Percentiles rank a stretch among this genome's conserved stretches.
phyloP scores from a whole-genome alignment of 2,329 filamentous ascomycete genomes.

The Monilinia polystroma region DNA sequence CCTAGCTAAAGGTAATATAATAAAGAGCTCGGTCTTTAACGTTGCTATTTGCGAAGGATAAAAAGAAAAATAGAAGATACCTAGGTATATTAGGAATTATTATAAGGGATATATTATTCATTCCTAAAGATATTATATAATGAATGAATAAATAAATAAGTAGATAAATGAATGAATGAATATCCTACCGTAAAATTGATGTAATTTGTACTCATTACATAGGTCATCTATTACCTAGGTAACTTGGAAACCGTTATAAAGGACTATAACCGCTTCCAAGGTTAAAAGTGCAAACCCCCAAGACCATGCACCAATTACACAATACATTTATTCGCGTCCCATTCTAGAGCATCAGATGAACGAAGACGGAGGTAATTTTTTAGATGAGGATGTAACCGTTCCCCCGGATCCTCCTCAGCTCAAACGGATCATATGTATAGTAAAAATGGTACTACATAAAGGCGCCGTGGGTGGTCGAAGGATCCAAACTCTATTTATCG shows the following conservation, averaged over 20 bases:
- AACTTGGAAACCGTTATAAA: neutral
- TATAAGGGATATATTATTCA: no score
- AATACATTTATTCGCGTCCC: neutral
- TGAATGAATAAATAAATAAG: no score
- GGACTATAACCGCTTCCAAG: slow-evolving; percentile 4
- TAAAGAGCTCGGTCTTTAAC: no score
- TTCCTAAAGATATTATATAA: no score
- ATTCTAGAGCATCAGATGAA: slow-evolving; percentile 4
- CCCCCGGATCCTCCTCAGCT: slow-evolving; percentile 17
- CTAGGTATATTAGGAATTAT: no score
- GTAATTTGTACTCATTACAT: neutral
- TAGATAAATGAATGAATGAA: no score
- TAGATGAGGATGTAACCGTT: slow-evolving; percentile 3
- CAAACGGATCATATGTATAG: neutral
- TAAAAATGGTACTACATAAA: neutral
- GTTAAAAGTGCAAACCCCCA: neutral
- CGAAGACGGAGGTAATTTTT: neutral
- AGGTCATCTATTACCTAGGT: neutral
- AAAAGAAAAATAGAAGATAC: no score
- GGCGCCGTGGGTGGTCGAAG: no score
- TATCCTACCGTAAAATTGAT: neutral
- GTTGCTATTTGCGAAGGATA: no score
- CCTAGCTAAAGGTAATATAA: no score
- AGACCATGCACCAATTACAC: slow-evolving; percentile 16
- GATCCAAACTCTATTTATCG: neutral